Percentiles rank a stretch among this genome's conserved stretches.
Evolutionary conservation across 495 filamentous ascomycete species (phyloP).

Genomic region (Aspergillus homomorphus): DNA sequence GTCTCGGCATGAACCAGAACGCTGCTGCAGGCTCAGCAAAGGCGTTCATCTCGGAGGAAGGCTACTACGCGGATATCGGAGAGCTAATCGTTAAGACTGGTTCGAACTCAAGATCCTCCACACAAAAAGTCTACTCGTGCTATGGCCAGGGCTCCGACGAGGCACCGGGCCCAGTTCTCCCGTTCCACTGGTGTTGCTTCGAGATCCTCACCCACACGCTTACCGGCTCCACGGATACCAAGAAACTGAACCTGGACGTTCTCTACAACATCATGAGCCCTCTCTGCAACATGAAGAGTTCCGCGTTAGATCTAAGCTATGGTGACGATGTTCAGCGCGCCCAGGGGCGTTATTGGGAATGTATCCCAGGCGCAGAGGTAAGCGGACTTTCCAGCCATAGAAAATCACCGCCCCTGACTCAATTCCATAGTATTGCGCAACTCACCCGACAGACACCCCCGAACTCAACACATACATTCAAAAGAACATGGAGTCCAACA

Average conservation of each 20-base stretch:
- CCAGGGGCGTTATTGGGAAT: slow-evolving; percentile 24
- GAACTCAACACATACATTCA: slow-evolving; percentile 9
- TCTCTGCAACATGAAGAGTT: slow-evolving; percentile 14
- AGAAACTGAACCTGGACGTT: slow-evolving; percentile 15
- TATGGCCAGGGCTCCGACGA: slow-evolving; percentile 21
- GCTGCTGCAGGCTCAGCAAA: slow-evolving; percentile 6
- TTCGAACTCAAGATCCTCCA: not conserved
- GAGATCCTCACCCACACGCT: slow-evolving; percentile 21
- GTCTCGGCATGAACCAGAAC: slow-evolving; percentile 14
- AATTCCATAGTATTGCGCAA: slow-evolving; percentile 18
- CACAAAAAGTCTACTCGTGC: slow-evolving; percentile 15
- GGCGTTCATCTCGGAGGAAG: slow-evolving; percentile 20
- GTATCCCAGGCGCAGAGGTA: slow-evolving; percentile 23
- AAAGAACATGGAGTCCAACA: slow-evolving; percentile 8
- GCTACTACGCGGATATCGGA: slow-evolving; percentile 24
- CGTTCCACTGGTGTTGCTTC: slow-evolving; percentile 24
- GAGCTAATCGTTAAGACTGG: slow-evolving; percentile 20
- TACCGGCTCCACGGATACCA: slow-evolving; percentile 14
- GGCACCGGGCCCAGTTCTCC: slow-evolving; percentile 20
- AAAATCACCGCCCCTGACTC: not conserved
- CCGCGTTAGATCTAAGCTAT: slow-evolving; percentile 16
- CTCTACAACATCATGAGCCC: slow-evolving; percentile 19
- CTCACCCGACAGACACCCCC: slow-evolving; percentile 18
- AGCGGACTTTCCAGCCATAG: not conserved
- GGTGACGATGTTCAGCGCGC: slow-evolving; percentile 17